These are phyloP conservation scores for Mycena capillaripes DNA, from an alignment of 768 basidiomycete species.

Conservation along the genomic window DNA sequence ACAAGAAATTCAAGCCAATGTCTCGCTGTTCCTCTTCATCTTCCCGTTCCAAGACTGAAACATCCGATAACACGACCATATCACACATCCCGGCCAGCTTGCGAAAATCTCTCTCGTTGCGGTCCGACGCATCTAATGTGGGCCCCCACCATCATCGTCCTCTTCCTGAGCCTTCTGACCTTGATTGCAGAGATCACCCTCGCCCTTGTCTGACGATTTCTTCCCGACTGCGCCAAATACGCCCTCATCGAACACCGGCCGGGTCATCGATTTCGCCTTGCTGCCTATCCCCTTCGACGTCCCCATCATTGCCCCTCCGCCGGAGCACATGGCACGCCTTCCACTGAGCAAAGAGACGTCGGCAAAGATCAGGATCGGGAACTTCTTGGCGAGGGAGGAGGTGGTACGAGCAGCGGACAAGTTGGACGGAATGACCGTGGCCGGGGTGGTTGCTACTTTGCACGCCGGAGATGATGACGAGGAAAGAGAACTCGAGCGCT, in stretches of 20 bases:
- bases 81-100: slow-evolving; percentile 51
- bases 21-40: slow-evolving; percentile 11
- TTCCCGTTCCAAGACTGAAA: not conserved
- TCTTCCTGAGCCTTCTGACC: not conserved
- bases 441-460: slow-evolving; percentile 21
- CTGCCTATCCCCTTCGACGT: slow-evolving; percentile 41
- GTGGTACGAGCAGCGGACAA: slow-evolving; percentile 50
- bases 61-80: not conserved
- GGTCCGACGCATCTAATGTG: slow-evolving; percentile 44
- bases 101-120: slow-evolving; percentile 55
- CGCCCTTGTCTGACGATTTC: not conserved
- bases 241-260: not conserved
- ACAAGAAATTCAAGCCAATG: slow-evolving; percentile 27
- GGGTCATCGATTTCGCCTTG: not conserved
- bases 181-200: not conserved
- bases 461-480: slow-evolving; percentile 30
- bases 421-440: slow-evolving; percentile 40
- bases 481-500: slow-evolving; percentile 5
- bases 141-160: not conserved
- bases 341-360: slow-evolving; percentile 55
- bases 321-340: slow-evolving; percentile 46
- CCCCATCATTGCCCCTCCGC: slow-evolving; percentile 70
- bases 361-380: slow-evolving; percentile 59
- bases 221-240: slow-evolving; percentile 31
- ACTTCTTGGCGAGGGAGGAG: slow-evolving; percentile 59